Base-by-base conservation (phyloP, 306 rosid genomes). In the Rubus idaeus region DNA sequence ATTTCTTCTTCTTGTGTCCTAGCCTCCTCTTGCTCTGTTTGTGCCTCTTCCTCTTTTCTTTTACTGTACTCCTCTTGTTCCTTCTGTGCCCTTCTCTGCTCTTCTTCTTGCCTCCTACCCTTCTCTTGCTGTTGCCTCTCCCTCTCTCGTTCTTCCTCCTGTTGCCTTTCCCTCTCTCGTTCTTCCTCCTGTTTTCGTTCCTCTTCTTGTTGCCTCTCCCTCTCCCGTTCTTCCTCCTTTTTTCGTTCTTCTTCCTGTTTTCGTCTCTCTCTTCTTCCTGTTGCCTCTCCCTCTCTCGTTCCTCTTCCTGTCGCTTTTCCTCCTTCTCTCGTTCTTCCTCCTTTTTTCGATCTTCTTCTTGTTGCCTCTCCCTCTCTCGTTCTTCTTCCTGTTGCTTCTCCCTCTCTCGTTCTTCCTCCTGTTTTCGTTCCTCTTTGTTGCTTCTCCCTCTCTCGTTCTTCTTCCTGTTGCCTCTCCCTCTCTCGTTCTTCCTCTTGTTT, bases 381-480 rank as follows among this genome's bases (percentile, higher is more conserved):
- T 3, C 35, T 14, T 2, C 37, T 55, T 0, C 6, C 55, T 16
- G 20, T 70, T 1, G 26, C 68, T 9, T 78, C 64, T 2, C 20
- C 44, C 10, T 69, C 70, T 14, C 66, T 61, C 23, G 39, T 56
- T 3, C 51, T 62, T 0, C 82, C 17, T 52, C 68, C 8, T 81
- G 62, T 49, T 42, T 56, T 58, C 17, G 11, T 49, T 10, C 47
- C 60, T 7, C 37, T 37, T 8, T 8, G 17, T 68, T 10, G 4
- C 61, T 16, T 66, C 79, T n/a, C 72, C 79, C 10, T 49, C 70
- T 20, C 17, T 18, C 5, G 12, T 49, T 10, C 47, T 66, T 7
- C 37, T 37, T 8, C 14, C 55, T 8, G 17, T 68, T 10, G 4
- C 61, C 20, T 66, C 79, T n/a, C 72, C 79, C 10, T 49, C 70